Percentiles rank a stretch among this genome's conserved stretches.
Evolutionary conservation across 306 rosid genomes (phyloP).

Genomic region (Pterocarpus santalinus): DNA sequence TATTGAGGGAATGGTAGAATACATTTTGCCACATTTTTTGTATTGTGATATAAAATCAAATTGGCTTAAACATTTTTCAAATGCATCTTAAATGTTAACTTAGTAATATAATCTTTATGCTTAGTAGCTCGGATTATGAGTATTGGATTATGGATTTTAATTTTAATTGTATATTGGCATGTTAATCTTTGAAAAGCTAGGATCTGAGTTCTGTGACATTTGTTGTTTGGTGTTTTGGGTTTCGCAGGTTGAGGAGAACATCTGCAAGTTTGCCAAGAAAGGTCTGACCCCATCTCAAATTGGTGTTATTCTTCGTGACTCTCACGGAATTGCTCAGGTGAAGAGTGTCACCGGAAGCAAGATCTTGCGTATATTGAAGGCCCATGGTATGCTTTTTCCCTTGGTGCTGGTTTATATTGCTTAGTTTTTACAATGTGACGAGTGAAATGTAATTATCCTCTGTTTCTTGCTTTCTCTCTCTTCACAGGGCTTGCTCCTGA

Average conservation of each 20-base stretch:
- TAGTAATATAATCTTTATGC: background rate
- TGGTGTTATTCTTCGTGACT: conserved; percentile 90
- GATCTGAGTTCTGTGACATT: background rate
- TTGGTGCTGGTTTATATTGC: background rate
- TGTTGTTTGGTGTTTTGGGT: background rate
- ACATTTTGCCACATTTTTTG: background rate
- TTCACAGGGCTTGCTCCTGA: conserved; percentile 80
- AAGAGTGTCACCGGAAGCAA: conserved; percentile 79
- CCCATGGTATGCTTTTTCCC: conserved; percentile 61
- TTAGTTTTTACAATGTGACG: background rate
- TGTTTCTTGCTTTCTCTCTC: background rate
- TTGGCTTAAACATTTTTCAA: background rate
- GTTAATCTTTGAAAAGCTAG: background rate
- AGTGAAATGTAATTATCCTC: background rate
- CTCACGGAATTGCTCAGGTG: conserved; percentile 86
- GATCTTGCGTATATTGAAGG: conserved; percentile 81
- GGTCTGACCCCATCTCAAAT: conserved; percentile 87
- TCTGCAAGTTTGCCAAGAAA: conserved; percentile 91
- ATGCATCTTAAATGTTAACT: background rate
- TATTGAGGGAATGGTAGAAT: background rate
- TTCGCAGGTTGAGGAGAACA: conserved; percentile 77
- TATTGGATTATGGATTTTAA: background rate
- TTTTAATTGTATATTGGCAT: background rate
- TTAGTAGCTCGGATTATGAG: background rate
- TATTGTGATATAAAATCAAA: background rate